A percentile compares a stretch with the other conserved stretches of the same genome.
Conservation (phyloP, 805 yeast genomes). For the Barnettozyma sucrosica region DNA sequence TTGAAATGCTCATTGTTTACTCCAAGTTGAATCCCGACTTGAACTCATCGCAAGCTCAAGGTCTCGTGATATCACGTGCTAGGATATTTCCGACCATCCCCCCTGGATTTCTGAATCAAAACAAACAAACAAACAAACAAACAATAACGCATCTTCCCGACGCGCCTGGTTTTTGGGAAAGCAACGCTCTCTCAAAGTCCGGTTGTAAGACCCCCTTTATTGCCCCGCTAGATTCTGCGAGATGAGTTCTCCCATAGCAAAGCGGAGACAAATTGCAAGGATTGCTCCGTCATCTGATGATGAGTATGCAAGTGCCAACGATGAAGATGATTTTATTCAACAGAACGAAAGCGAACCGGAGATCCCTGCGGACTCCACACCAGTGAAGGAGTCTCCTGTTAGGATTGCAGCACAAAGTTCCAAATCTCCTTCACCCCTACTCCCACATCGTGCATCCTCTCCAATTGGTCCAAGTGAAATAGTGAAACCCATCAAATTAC, state of each 20-base stretch:
- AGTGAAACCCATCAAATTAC: constrained; percentile 14
- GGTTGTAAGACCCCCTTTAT: neutral
- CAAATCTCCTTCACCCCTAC: constrained; percentile 16
- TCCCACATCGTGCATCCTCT: constrained; percentile 10
- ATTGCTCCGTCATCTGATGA: constrained; percentile 13
- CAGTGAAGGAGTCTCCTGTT: constrained; percentile 15
- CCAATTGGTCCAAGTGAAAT: constrained; percentile 21
- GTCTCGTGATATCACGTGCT: neutral
- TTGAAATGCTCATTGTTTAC: neutral
- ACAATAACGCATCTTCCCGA: neutral
- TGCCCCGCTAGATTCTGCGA: neutral
- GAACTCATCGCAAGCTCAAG: neutral
- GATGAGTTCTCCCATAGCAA: constrained; percentile 26
- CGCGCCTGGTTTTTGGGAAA: neutral
- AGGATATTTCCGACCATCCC: neutral
- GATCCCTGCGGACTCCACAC: neutral
- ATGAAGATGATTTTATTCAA: constrained; percentile 11
- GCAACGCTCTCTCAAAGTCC: neutral
- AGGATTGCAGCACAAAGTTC: constrained; percentile 13
- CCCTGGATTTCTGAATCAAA: constrained; percentile 1
- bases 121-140: neutral
- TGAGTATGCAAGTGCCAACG: constrained; percentile 12
- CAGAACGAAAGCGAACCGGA: constrained; percentile 17
- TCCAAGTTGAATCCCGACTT: neutral
- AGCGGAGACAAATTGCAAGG: constrained; percentile 17